Conservation (phyloP, 371 early-diverging fungal species). For the Lichtheimia ramosa region DNA sequence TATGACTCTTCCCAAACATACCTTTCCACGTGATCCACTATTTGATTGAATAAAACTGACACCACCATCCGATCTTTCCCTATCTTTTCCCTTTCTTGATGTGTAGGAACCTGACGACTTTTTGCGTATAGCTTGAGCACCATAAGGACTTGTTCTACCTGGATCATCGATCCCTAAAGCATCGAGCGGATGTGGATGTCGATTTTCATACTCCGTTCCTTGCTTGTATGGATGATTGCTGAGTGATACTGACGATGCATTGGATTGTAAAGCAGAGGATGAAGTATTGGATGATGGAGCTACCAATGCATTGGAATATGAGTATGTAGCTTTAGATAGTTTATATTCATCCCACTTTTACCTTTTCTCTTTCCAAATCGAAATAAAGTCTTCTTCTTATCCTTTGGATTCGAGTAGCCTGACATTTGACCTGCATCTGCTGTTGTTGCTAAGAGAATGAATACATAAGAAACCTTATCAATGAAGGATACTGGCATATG, state of each 20-base stretch:
- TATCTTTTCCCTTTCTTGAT: conserved; percentile 17
- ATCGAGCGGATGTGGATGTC: conserved; percentile 13
- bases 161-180: conserved; percentile 14
- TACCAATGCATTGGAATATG: not conserved
- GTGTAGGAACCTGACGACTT: conserved; percentile 11
- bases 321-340: too few species aligned
- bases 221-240: conserved; percentile 10
- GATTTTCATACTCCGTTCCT: conserved; percentile 14
- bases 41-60: not conserved
- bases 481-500: not conserved
- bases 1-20: conserved; percentile 10
- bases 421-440: conserved; percentile 16
- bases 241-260: conserved; percentile 12
- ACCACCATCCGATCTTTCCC: conserved; percentile 14
- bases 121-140: conserved; percentile 14
- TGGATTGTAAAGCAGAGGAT: not conserved
- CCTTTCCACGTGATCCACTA: conserved; percentile 5
- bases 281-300: conserved; percentile 6
- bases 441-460: not conserved
- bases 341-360: conserved; percentile 17
- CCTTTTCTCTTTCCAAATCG: conserved; percentile 42
- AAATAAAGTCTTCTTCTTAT: conserved; percentile 32
- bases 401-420: conserved; percentile 21
- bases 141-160: conserved; percentile 1
- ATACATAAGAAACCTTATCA: not conserved